Percentiles rank a stretch among this genome's conserved stretches.
Conservation (phyloP, 192 early-diverging fungal species). For the Allomyces javanicus region DNA sequence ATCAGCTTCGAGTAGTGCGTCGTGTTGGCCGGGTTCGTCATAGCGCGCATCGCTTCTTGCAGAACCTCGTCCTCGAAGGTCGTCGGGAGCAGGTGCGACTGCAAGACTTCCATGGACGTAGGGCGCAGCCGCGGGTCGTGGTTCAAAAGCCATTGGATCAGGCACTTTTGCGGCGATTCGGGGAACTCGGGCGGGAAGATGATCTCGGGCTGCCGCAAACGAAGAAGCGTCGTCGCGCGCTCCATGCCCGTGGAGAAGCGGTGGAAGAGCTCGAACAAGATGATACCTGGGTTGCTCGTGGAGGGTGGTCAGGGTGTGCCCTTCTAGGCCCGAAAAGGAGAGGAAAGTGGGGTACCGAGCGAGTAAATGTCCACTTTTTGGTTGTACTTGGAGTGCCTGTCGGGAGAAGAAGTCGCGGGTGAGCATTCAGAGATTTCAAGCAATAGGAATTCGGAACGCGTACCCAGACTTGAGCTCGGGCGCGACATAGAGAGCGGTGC, state of each 20-base stretch:
- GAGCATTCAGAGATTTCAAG: too few relatives aligned
- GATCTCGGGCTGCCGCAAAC: slow-evolving; percentile 40
- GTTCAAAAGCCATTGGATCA: slow-evolving; percentile 50
- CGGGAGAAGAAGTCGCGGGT: too few relatives aligned
- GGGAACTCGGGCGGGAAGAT: slow-evolving; percentile 37
- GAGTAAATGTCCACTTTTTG: slow-evolving; percentile 70
- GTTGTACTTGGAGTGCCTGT: slow-evolving; percentile 29
- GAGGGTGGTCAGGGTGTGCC: too few relatives aligned
- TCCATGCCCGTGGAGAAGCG: slow-evolving; percentile 58
- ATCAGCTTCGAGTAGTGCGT: slow-evolving; percentile 66
- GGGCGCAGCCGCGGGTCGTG: slow-evolving; percentile 60
- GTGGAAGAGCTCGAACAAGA: slow-evolving; percentile 63
- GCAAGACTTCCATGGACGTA: slow-evolving; percentile 58
- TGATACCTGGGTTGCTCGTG: slow-evolving; percentile 20
- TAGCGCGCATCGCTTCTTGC: slow-evolving; percentile 69
- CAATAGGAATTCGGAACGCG: too few relatives aligned
- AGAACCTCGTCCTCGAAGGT: slow-evolving; percentile 76
- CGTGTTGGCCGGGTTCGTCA: slow-evolving; percentile 65
- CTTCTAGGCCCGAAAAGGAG: background rate
- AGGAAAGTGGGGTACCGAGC: slow-evolving; percentile 17
- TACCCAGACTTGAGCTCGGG: slow-evolving; percentile 16
- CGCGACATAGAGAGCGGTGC: slow-evolving; percentile 81
- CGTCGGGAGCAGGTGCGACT: slow-evolving; percentile 61
- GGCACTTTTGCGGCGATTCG: slow-evolving; percentile 38
- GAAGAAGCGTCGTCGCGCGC: slow-evolving; percentile 41